A percentile compares a stretch with the other conserved stretches of the same genome.
These are phyloP conservation scores for Flagelloscypha sp. DNA, from an alignment of 768 basidiomycete species.

Conservation along the genomic window DNA sequence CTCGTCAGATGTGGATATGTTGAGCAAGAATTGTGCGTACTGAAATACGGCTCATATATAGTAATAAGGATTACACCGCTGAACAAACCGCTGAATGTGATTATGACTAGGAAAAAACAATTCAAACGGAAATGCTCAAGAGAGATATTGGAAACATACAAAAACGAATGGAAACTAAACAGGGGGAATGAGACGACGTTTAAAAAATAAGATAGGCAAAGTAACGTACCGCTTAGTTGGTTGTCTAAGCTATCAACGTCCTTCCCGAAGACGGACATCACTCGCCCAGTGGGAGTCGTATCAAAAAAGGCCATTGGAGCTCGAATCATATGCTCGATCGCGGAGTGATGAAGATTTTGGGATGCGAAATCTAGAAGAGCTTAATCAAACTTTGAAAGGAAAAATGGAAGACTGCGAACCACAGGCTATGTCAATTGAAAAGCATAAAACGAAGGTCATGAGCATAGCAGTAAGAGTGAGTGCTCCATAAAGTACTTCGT, in stretches of 20 bases:
- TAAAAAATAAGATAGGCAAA: background rate
- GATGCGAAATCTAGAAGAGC: no score
- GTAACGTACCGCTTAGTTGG: slow-evolving; percentile 41
- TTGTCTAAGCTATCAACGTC: slow-evolving; percentile 65
- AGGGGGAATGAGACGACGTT: no score
- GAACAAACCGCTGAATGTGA: slow-evolving; percentile 71
- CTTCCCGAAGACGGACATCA: slow-evolving; percentile 56
- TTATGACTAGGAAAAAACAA: slow-evolving; percentile 51
- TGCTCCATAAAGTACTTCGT: slow-evolving; percentile 56
- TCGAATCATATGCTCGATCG: slow-evolving; percentile 64
- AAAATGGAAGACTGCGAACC: no score
- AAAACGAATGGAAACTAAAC: slow-evolving; percentile 61
- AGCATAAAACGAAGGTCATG: no score
- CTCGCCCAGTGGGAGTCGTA: slow-evolving; percentile 55
- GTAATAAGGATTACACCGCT: slow-evolving; percentile 38
- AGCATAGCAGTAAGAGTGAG: no score
- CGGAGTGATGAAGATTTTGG: slow-evolving; percentile 42
- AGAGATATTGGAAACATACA: no score
- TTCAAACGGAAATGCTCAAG: background rate
- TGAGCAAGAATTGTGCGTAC: slow-evolving; percentile 62
- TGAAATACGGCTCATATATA: slow-evolving; percentile 66
- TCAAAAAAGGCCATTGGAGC: slow-evolving; percentile 84
- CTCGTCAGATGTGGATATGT: slow-evolving; percentile 66
- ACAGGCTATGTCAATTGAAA: no score
- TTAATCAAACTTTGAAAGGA: no score